These are phyloP conservation scores for Backusella macrospora DNA, from an alignment of 192 early-diverging fungal species.

Conservation along the genomic window DNA sequence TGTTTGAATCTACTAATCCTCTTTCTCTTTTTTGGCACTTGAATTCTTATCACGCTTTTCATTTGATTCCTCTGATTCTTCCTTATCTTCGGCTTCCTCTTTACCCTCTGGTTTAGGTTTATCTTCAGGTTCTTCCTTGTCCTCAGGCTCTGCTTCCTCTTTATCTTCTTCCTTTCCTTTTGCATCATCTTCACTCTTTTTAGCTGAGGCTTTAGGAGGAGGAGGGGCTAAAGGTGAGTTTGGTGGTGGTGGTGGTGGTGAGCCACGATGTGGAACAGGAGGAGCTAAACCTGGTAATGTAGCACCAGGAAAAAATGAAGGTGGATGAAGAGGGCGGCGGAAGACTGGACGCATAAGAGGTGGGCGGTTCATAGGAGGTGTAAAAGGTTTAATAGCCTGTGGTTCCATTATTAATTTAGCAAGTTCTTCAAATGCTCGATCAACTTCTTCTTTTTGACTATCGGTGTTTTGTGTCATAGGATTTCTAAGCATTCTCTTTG, in stretches of 20 bases:
- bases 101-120: neutral
- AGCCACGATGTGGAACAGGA: neutral
- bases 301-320: neutral
- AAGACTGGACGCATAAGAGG: neutral
- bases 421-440: slow-evolving; percentile 5
- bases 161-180: neutral
- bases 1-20: neutral
- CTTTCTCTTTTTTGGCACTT: slow-evolving; percentile 8
- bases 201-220: slow-evolving; percentile 2
- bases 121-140: slow-evolving; percentile 3
- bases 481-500: neutral
- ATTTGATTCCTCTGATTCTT: neutral
- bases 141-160: neutral
- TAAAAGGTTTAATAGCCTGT: neutral
- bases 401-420: neutral
- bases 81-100: neutral
- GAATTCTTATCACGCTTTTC: neutral
- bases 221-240: neutral
- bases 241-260: neutral
- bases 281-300: neutral
- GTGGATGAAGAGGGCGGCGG: neutral
- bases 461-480: neutral
- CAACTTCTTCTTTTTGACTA: neutral
- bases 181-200: neutral
- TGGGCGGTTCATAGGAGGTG: neutral